Evolutionary conservation across 2,329 filamentous ascomycete species (phyloP), one percentile per base, ranked within the genome.

Genomic region (Penicillium sp.): DNA sequence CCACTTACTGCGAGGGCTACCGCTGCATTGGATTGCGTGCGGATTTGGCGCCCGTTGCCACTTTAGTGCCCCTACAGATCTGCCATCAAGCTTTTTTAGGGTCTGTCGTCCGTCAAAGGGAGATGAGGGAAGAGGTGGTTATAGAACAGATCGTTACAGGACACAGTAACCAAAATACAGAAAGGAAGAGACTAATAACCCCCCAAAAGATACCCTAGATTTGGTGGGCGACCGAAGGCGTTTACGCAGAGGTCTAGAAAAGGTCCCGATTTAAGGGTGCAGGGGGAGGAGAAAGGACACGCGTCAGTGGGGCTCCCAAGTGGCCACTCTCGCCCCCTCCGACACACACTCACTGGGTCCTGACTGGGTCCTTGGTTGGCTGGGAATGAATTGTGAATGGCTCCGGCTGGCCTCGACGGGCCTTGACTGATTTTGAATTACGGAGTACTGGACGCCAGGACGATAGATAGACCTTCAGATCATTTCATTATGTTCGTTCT

Each of bases 391-490:
- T 22, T 33, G 16, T 42, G 38, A 42, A 42, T 42, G 38, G 38
- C 38, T n/a, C 8, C 8, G 30, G 30, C 30, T 33, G 30, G 30
- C 8, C 8, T 33, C 10, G 16, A 16, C 16, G 10, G 40, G 40
- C 40, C 40, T 8, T 42, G 40, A 42, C 40, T 19, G 40, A 8
- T 22, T 19, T 42, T 28, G 10, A 6, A 46, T n/a, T 28, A 25
- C 43, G 52, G 52, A 26, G 57, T 58, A 58, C 60, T 64, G 65
- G 61, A 57, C 52, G 43, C 61, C 53, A 61, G 55, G 54, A 26
- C 55, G 66, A 68, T 68, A 65, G 66, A 68, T 68, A 65, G 61
- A 62, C 65, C 53, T 42, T 65, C 38, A 62, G 30, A 66, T 68
- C 60, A 68, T 68, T 68, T 68, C 65, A 62, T 55, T 14, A 25